Conservation (phyloP, 768 basidiomycete genomes). For the Lyophyllum shimeji region DNA sequence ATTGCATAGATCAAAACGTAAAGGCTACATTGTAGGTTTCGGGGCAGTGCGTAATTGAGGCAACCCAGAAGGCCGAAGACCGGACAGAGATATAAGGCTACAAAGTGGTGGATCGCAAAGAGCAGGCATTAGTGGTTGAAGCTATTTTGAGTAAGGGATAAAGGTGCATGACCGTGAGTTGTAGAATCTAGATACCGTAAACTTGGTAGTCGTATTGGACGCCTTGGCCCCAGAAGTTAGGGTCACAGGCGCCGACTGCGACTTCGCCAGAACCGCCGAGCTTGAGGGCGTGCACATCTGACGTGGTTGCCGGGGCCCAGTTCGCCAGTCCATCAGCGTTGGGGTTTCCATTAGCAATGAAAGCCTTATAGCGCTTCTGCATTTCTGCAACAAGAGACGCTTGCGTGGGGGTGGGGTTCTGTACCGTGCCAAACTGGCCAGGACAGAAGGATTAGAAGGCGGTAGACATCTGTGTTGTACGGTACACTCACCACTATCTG, state of each 20-base stretch:
- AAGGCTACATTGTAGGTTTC: slow-evolving; percentile 16
- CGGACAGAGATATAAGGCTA: slow-evolving; percentile 19
- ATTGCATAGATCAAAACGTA: slow-evolving; percentile 3
- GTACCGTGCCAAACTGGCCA: slow-evolving; percentile 52
- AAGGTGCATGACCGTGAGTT: not conserved
- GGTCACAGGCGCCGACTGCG: slow-evolving; percentile 57
- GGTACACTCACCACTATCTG: slow-evolving; percentile 60
- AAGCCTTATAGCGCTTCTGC: slow-evolving; percentile 67
- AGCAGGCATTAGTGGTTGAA: slow-evolving; percentile 10
- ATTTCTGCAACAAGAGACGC: slow-evolving; percentile 61
- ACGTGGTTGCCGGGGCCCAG: slow-evolving; percentile 56
- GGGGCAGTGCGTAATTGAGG: not conserved
- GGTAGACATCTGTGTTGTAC: not conserved
- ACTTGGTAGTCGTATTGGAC: slow-evolving; percentile 76
- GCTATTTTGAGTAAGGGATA: not conserved
- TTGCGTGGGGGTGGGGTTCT: slow-evolving; percentile 56
- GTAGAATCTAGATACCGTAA: slow-evolving; percentile 38
- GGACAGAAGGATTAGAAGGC: slow-evolving; percentile 4
- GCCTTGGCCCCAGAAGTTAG: slow-evolving; percentile 64
- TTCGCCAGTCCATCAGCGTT: slow-evolving; percentile 48
- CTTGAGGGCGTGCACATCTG: slow-evolving; percentile 54
- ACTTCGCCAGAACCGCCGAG: slow-evolving; percentile 60
- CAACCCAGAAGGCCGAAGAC: slow-evolving; percentile 1
- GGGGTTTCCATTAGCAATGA: slow-evolving; percentile 61
- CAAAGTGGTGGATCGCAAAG: slow-evolving; percentile 7